Percentiles rank a stretch among this genome's conserved stretches.
Evolutionary conservation across 2,329 filamentous ascomycete genomes (phyloP).

Genomic region (Calonectria hawksworthii): DNA sequence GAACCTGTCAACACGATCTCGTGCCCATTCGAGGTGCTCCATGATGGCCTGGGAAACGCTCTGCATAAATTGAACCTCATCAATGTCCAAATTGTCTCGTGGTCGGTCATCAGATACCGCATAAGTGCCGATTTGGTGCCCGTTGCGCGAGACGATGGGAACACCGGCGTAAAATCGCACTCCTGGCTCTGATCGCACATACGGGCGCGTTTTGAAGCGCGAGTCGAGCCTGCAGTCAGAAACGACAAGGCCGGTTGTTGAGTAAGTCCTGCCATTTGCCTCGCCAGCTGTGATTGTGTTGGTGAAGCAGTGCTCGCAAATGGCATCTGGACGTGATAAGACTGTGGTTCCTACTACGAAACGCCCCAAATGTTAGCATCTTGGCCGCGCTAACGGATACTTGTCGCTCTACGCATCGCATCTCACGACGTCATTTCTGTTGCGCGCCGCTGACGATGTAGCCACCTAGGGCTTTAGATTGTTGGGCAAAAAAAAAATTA

Average conservation of each 20-base stretch:
- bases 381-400: neutral
- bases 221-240: conserved; percentile 49
- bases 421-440: neutral
- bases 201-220: conserved; percentile 50
- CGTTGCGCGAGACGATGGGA: conserved; percentile 68
- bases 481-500: conserved; percentile 1
- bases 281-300: conserved; percentile 43
- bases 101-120: conserved; percentile 70
- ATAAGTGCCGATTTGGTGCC: conserved; percentile 71
- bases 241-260: conserved; percentile 47
- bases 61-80: conserved; percentile 67
- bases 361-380: neutral
- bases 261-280: conserved; percentile 42
- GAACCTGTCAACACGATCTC: conserved; percentile 64
- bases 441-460: neutral
- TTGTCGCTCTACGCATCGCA: neutral
- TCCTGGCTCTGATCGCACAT: conserved; percentile 49
- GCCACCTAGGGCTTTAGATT: neutral
- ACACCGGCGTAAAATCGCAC: conserved; percentile 61
- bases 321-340: conserved; percentile 49
- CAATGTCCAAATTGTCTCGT: conserved; percentile 61
- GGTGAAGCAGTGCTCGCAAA: conserved; percentile 50
- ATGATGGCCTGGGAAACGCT: conserved; percentile 71
- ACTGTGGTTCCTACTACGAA: conserved; percentile 43
- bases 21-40: conserved; percentile 72